Evolutionary conservation across 768 basidiomycete species (phyloP).

Genomic region (Lentinula boryana): DNA sequence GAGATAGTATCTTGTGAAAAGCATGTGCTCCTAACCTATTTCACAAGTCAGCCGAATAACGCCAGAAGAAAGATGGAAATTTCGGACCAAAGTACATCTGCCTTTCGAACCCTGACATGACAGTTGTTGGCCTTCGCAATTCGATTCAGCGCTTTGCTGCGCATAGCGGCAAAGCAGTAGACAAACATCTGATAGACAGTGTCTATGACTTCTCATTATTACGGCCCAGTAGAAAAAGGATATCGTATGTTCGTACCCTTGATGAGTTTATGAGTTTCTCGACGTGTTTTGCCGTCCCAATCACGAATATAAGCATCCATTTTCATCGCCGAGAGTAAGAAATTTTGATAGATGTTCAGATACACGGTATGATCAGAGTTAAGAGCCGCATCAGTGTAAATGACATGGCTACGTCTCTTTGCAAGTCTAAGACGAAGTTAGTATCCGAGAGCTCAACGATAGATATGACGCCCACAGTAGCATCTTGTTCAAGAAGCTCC

Average conservation of each 20-base stretch:
- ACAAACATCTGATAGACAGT: constrained; percentile 56
- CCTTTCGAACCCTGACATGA: constrained; percentile 40
- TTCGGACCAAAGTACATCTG: constrained; percentile 58
- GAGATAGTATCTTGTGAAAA: constrained; percentile 59
- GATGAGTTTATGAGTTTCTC: constrained; percentile 44
- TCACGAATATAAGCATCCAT: constrained; percentile 75
- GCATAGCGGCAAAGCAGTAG: constrained; percentile 48
- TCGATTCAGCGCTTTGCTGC: constrained; percentile 35
- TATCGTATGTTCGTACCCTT: constrained; percentile 30
- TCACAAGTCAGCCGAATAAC: not conserved
- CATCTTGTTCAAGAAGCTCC: constrained; percentile 66
- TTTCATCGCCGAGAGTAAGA: constrained; percentile 78
- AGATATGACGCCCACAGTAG: constrained; percentile 43
- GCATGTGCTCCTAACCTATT: constrained; percentile 80
- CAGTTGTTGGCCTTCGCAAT: constrained; percentile 31
- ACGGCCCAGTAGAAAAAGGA: not conserved
- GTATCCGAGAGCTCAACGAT: not conserved
- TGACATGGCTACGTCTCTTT: constrained; percentile 69
- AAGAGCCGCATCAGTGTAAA: constrained; percentile 71
- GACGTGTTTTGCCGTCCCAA: constrained; percentile 40
- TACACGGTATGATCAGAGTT: constrained; percentile 60
- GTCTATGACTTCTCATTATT: constrained; percentile 30
- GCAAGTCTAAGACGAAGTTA: constrained; percentile 43
- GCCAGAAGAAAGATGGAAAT: not conserved
- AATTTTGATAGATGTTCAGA: constrained; percentile 83